Base-by-base conservation (phyloP, 768 basidiomycete genomes). In the Scleroderma citrinum region DNA sequence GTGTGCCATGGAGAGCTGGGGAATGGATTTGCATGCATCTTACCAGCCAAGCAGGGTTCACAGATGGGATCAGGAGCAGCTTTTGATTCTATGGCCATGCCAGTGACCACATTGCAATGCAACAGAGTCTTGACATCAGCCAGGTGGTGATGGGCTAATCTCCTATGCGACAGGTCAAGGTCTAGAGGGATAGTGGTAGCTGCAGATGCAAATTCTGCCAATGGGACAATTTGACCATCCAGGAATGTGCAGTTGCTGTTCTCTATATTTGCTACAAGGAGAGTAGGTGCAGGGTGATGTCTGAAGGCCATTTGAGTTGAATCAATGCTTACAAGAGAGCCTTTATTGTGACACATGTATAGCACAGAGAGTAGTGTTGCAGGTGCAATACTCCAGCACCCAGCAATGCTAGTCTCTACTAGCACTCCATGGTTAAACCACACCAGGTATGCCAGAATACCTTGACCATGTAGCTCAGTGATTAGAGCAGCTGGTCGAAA, bases 131-230 rank as follows among this genome's bases (percentile, higher is more conserved):
- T 36, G 12, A 57, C 34, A 3, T 23, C 53, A 5, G 44, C 49
- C 3, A 56, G 1, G 24, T 60, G 48, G 29, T 47, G 40, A 36
- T 63, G 60, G 6, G 58, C 58, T 19, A 63, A 47, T 36, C 54
- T 49, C 19, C 61, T 32, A 52, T 65, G 57, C 58, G 55, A 63
- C n/a, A 66, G 53, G 0, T 51, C 39, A 5, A 56, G 20, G 6
- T 59, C 42, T 0, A 57, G 51, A 14, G 51, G 49, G 0, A 52
- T 3, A 16, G 56, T 59, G 0, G 43, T 35, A 0, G 52, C 44
- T 19, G 54, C 45, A 26, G 17, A 14, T 1, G 49, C 55, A 50
- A 20, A 49, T 8, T 55, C 44, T 0, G 12, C 42, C 1, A 50
- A 7, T n/a, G 49, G 29, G 17, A 47, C 40, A 14, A 58, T 59